Evolutionary conservation across 192 early-diverging fungal species (phyloP).

Genomic region (Entomortierella lignicola): DNA sequence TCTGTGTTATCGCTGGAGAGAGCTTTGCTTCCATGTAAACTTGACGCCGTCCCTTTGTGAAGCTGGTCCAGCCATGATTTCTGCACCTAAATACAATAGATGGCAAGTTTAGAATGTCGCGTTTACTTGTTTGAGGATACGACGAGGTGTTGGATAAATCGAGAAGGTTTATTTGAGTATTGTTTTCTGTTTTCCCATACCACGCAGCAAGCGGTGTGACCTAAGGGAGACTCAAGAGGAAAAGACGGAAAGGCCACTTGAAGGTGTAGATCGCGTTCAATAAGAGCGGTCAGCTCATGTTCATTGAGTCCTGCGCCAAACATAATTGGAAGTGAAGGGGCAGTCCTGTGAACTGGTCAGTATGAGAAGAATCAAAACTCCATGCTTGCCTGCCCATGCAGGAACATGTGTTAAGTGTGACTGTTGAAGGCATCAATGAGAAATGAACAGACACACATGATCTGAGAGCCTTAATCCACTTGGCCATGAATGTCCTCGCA

Average conservation of each 20-base stretch:
- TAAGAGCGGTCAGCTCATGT: conserved; percentile 47
- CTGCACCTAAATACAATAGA: no score
- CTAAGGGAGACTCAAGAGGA: conserved; percentile 56
- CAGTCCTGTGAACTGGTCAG: no score
- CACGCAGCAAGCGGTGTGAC: conserved; percentile 65
- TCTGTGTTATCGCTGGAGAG: neutral
- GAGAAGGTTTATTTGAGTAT: no score
- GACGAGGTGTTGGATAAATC: no score
- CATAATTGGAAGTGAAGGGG: conserved; percentile 9
- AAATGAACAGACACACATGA: neutral
- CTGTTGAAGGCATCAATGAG: neutral
- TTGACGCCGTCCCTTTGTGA: conserved; percentile 30
- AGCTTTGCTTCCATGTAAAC: conserved; percentile 6
- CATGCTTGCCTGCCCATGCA: no score
- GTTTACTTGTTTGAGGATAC: no score
- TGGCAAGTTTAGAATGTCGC: no score
- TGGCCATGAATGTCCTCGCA: conserved; percentile 36
- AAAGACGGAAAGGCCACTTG: conserved; percentile 69
- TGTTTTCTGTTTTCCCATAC: conserved; percentile 35
- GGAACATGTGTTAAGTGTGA: neutral
- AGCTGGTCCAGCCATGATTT: conserved; percentile 50
- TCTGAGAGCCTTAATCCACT: neutral
- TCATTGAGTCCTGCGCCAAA: conserved; percentile 42
- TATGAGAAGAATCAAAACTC: no score
- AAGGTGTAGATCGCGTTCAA: conserved; percentile 63